Percentiles rank a stretch among this genome's conserved stretches.
Evolutionary conservation across 2,329 filamentous ascomycete species (phyloP).

Genomic region (Bipolaris victoriae): DNA sequence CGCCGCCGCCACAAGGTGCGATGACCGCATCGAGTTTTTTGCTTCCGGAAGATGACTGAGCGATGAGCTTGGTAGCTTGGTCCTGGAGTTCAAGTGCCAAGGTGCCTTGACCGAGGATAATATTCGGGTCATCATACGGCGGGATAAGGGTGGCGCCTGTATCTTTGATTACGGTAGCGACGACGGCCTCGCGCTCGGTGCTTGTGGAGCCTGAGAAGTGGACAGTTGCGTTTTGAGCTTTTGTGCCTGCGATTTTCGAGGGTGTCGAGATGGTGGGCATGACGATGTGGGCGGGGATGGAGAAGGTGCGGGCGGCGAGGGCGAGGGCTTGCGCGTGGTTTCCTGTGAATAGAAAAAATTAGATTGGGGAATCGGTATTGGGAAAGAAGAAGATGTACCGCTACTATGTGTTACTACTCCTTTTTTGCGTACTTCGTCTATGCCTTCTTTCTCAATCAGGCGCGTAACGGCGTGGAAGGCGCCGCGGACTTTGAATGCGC

Average conservation of each 20-base stretch:
- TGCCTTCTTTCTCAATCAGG: constrained; percentile 63
- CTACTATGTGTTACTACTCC: constrained; percentile 91
- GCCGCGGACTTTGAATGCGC: constrained; percentile 90
- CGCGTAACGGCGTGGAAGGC: constrained; percentile 84
- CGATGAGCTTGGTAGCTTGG: constrained; percentile 68
- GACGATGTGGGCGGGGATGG: constrained; percentile 82
- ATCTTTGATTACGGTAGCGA: constrained; percentile 68
- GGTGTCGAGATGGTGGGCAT: constrained; percentile 87
- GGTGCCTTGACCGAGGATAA: constrained; percentile 93
- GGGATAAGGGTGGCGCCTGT: constrained; percentile 83
- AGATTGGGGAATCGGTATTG: not conserved
- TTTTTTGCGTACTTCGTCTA: constrained; percentile 57
- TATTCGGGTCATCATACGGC: constrained; percentile 90
- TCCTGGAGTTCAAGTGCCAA: constrained; percentile 79
- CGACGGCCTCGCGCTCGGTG: constrained; percentile 79
- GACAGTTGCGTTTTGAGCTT: constrained; percentile 76
- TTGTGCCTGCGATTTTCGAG: constrained; percentile 86
- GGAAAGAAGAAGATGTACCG: constrained; percentile 58
- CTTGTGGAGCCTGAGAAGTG: constrained; percentile 83
- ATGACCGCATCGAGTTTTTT: constrained; percentile 64
- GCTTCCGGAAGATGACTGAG: not conserved
- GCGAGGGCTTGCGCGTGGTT: constrained; percentile 95
- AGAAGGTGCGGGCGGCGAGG: constrained; percentile 76
- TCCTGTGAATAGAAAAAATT: constrained; percentile 57
- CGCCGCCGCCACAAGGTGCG: constrained; percentile 84